Evolutionary conservation across 2,329 filamentous ascomycete species (phyloP), one percentile per base, ranked within the genome.

Genomic region (Neonectria coccinea): DNA sequence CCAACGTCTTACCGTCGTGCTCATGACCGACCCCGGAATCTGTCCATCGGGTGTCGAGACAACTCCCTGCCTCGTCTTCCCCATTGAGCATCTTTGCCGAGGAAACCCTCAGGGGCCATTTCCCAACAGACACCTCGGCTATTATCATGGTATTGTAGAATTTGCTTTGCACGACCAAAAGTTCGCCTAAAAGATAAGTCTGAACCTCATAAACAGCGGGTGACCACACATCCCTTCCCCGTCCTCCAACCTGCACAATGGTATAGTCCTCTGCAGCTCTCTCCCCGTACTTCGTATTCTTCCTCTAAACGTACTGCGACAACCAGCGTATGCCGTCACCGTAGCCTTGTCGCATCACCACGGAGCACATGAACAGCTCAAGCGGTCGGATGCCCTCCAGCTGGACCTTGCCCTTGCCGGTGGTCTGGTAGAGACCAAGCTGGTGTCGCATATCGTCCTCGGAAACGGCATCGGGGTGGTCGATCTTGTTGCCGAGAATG

Each of bases 321-420:
- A 97, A 81, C 94, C 93, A 97, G 83, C 93, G 89, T 81, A 97
- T 95, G 74, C 88, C 94, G 74, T 97, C 94, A 59, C 93, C 93
- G 80, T 97, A 97, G 71, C 92, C 96, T 86, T 98, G 95, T 81
- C 95, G 89, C 93, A 97, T 97, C 68, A 98, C 95, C 73, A 98
- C 94, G 75, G 93, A 97, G 88, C 94, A 98, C 96, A 99, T 97
- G 83, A 98, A 98, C 68, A 98, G 89, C 87, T 99, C 96, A 77
- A 99, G 95, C 25, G 94, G 93, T 74, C 94, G 87, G 81, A 97
- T 97, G 36, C 93, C 93, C 85, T 97, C 94, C 72, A 96, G 86
- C 69, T 91, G 92, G 67, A 97, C 91, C 87, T 97, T 97, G 81
- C 94, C 94, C 88, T 97, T 97, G 75, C 94, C 94, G 66, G 93